Evolutionary conservation across 106 monocot species (phyloP), one percentile per base, ranked within the genome.

Genomic region (Agapanthus africanus): DNA sequence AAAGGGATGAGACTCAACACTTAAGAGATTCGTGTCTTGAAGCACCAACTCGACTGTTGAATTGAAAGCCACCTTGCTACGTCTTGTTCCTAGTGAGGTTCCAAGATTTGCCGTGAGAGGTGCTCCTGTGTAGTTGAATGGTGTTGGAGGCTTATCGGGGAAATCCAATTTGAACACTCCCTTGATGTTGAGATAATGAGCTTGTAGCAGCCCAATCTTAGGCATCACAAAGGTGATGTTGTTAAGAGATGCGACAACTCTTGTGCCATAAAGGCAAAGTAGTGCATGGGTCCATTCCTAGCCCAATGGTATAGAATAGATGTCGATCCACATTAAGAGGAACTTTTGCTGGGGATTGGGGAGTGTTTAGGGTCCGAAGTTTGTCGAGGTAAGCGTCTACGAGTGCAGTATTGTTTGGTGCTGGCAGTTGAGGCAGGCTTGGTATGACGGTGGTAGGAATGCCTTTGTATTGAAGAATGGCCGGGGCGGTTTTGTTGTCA

Each of bases 1-100:
- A 10, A 40, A 40, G 39, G 39, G 39, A 10, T 40, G 39, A 40
- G 39, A 79, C 4, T 71, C 83, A 26, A 83, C 75, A 6, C 78
- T 71, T 22, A 79, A 79, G 61, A 83, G 79, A 34, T 83, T 40
- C n/a, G n/a, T n/a, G n/a, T n/a, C n/a, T n/a, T n/a, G n/a, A n/a
- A n/a, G n/a, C n/a, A n/a, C n/a, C n/a, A 10, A 10, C 39, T 40
- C 39, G 39, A 40, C 39, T 6, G 39, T 40, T 10, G 39, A 40
- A 40, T 40, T 40, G 39, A 40, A 40, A 6, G 39, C 39, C 39
- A 40, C 39, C 39, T 40, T 40, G 39, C 39, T 40, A 10, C 4
- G 39, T 40, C 39, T 40, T 79, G 70, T 71, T 79, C 2, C 83
- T 75, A 23, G 78, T 75, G 33, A 79, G 71, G 41, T 83, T 78